Evolutionary conservation across 495 filamentous ascomycete species (phyloP), one percentile per base, ranked within the genome.

Genomic region (Lichenothelia convexa): DNA sequence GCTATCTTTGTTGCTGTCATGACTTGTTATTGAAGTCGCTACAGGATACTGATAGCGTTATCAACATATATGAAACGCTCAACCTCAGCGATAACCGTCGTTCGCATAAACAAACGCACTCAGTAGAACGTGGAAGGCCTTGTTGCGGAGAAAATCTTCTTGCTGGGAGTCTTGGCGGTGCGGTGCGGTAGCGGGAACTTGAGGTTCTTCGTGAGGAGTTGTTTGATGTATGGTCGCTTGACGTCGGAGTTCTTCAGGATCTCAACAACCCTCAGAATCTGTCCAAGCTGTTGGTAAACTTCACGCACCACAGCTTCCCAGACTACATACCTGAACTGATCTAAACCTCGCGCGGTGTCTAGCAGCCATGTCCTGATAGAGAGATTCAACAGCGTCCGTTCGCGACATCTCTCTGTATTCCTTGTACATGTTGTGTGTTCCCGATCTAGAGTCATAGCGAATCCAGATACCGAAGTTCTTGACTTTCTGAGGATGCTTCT

Each of bases 361-460:
- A 59, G 91, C 86, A 54, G 89, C 80, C 91, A 97, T 95, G 64
- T 97, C 89, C 67, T 92, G 81, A 74, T 97, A 97, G 59, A 97
- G 75, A 47, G 85, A 68, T 65, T 95, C 82, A 44, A 97, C 89
- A 44, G 89, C 89, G 43, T 84, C 87, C 45, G 75, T 79, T 61
- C 89, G 73, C 56, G 80, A 85, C 70, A 93, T 80, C 73, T 95
- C 89, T 59, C 89, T 80, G 75, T 94, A 95, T 72, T 97, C 89
- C 73, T 94, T 95, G 82, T 97, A 97, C 89, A 97, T 97, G 76
- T 97, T 97, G 81, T 97, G 89, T 50, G 91, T 97, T 50, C 89
- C 89, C 51, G 91, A 95, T 64, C 89, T 89, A 35, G 91, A 95
- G 67, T 97, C 86, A 70, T 97, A 97, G 56, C 89, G 87, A 67